Base-by-base conservation (phyloP, 257 asterid genomes). In the Solanum virginianum region DNA sequence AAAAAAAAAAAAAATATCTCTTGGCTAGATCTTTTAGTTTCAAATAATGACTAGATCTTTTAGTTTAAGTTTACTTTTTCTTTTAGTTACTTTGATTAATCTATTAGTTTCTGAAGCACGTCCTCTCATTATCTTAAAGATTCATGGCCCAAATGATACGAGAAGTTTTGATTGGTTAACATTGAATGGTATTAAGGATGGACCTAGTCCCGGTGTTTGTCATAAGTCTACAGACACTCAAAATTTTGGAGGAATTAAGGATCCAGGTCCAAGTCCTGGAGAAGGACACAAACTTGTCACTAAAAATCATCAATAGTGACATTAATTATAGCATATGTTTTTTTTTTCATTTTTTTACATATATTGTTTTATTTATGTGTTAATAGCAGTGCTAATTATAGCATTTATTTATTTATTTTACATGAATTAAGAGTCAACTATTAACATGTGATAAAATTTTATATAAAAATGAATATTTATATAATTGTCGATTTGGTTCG, bases 41-140 rank as follows among this genome's bases (percentile, higher is more conserved):
- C 8, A 51, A 29, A 60, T 6, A 60, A 47, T 4, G 86, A 80
- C 29, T 22, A 14, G 66, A 10, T 18, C 69, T 2, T 4, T 22
- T 5, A 0, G 29, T 39, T 82, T 84, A 7, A 22, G 81, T 68
- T 11, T 85, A 4, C 5, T 57, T 66, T 6, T 88, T 51, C 72
- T 90, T 26, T 22, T 88, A 26, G 26, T 81, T 62, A 66, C 82
- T 82, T 86, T 83, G 6, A 13, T 85, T 57, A 24, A 51, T 32
- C 3, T 39, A 3, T 77, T 65, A 53, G 51, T 82, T 2, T 87
- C 82, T 2, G 88, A 88, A 24, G 89, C 92, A 7, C 92, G 92
- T 62, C 89, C 83, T 54, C 89, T 91, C 9, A 86, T 81, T 49
- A 54, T 26, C 8, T 24, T 85, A 8, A 82, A 74, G 66, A 36